These are phyloP conservation scores for Ceratopteris richardii DNA, from an alignment of 75 land plant species.

Conservation along the genomic window DNA sequence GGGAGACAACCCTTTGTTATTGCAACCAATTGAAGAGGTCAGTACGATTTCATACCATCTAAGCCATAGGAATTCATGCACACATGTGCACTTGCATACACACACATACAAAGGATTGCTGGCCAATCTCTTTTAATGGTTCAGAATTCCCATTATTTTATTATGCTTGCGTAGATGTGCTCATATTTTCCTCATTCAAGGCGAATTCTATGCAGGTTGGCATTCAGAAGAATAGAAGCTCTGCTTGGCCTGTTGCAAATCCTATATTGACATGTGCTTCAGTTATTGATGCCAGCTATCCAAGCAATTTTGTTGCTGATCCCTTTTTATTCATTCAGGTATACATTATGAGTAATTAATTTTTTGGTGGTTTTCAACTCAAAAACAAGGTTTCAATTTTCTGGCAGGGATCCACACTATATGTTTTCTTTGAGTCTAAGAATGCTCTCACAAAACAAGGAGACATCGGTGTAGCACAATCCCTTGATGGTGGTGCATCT, in stretches of 20 bases:
- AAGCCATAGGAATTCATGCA: too few species aligned
- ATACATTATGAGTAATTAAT: neutral
- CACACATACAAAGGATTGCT: too few species aligned
- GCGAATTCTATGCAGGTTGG: slow-evolving; percentile 40
- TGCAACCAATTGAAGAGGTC: slow-evolving; percentile 67
- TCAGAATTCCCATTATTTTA: too few species aligned
- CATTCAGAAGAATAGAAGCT: slow-evolving; percentile 34
- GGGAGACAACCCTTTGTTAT: slow-evolving; percentile 63
- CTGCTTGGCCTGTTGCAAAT: slow-evolving; percentile 96
- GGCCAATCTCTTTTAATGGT: too few species aligned
- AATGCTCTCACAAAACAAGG: slow-evolving; percentile 79
- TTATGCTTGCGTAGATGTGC: too few species aligned
- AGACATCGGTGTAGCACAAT: slow-evolving; percentile 86
- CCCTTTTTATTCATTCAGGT: slow-evolving; percentile 80
- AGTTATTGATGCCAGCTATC: slow-evolving; percentile 45
- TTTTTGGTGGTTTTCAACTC: too few species aligned
- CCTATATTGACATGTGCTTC: slow-evolving; percentile 82
- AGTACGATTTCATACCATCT: neutral
- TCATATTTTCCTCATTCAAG: too few species aligned
- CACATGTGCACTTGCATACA: too few species aligned
- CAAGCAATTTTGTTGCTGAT: slow-evolving; percentile 94
- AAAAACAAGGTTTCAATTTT: too few species aligned
- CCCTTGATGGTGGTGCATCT: slow-evolving; percentile 67
- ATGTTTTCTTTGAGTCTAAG: slow-evolving; percentile 86
- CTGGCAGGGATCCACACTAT: slow-evolving; percentile 47